These are phyloP conservation scores for Tephrocybe sp. DNA, from an alignment of 768 basidiomycete genomes.

Conservation along the genomic window DNA sequence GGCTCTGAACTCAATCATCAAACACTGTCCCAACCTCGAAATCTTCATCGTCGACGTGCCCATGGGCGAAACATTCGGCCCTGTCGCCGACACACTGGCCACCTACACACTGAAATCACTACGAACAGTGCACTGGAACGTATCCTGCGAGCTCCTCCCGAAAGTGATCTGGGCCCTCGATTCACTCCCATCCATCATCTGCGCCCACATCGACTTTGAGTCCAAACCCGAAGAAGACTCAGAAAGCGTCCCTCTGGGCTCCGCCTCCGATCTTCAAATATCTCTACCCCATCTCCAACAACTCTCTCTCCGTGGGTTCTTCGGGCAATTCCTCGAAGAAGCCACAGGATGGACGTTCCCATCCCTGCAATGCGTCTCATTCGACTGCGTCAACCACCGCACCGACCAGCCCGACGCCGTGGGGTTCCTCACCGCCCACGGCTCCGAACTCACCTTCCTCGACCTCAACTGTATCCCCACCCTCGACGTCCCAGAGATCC, in stretches of 20 bases:
- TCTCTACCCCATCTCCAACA: slow-evolving; percentile 58
- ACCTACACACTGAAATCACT: slow-evolving; percentile 49
- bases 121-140: slow-evolving; percentile 61
- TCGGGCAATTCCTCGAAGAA: slow-evolving; percentile 69
- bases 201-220: slow-evolving; percentile 57
- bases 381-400: slow-evolving; percentile 49
- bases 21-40: slow-evolving; percentile 70
- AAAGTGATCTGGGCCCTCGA: slow-evolving; percentile 76
- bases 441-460: slow-evolving; percentile 57
- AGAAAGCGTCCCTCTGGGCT: slow-evolving; percentile 54
- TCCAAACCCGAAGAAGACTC: slow-evolving; percentile 27
- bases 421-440: slow-evolving; percentile 61
- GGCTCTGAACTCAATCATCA: slow-evolving; percentile 57
- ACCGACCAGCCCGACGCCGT: slow-evolving; percentile 58
- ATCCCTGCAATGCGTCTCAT: slow-evolving; percentile 52
- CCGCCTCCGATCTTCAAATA: slow-evolving; percentile 57
- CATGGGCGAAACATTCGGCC: slow-evolving; percentile 56
- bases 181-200: slow-evolving; percentile 55
- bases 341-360: slow-evolving; percentile 68
- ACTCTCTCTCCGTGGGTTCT: slow-evolving; percentile 60
- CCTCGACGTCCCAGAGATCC: slow-evolving; percentile 57
- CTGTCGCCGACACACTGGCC: slow-evolving; percentile 64
- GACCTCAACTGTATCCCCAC: slow-evolving; percentile 61
- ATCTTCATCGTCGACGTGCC: slow-evolving; percentile 72
- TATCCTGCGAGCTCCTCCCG: slow-evolving; percentile 53